Base-by-base conservation (phyloP, 2,329 filamentous ascomycete species). In the Phialophora chinensis region DNA sequence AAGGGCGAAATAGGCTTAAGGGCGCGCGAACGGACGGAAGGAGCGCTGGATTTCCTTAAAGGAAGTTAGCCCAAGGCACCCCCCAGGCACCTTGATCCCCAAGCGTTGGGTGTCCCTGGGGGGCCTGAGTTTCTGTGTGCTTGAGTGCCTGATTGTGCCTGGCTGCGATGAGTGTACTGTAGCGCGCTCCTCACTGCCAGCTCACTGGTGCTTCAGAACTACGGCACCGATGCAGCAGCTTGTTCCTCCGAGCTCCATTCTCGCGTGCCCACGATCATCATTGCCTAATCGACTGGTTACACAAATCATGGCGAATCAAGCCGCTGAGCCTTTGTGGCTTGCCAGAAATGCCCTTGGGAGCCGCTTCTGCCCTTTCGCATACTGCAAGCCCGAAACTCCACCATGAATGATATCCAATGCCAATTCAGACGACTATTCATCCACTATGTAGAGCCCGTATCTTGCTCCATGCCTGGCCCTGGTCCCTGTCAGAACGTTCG, bases 401-500 rank as follows among this genome's bases (percentile, higher is more conserved):
- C 59, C 49, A 54, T 14, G 11, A 8, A 35, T 42, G 17, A 35
- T 42, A 44, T 61, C 47, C 60, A 58, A 52, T 59, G 44, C 59
- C 63, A 58, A 64, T 47, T 44, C 52, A 50, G 42, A 54, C 52
- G 42, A 31, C 49, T 61, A 20, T 25, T 35, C 57, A 50, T 60
- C 57, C 35, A 31, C 31, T 10, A 8, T 31, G 31, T 6, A 20
- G 31, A 31, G 59, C 59, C 59, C 35, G 59, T 42, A 25, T 60
- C 11, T 33, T 44, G 42, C 44, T 61, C 47, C 20, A 53, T 62
- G 47, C 60, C 65, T 62, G 49, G 52, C 53, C 65, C 65, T 55
- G 25, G 67, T 69, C 61, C 56, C 62, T 65, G 67, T 67, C 68
- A 70, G 63, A 65, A 66, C 33, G 42, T 38, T 38, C 59, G 20